Percentiles rank a stretch among this genome's conserved stretches.
Conservation (phyloP, 2,329 filamentous ascomycete species). For the Cryphonectria japonica region DNA sequence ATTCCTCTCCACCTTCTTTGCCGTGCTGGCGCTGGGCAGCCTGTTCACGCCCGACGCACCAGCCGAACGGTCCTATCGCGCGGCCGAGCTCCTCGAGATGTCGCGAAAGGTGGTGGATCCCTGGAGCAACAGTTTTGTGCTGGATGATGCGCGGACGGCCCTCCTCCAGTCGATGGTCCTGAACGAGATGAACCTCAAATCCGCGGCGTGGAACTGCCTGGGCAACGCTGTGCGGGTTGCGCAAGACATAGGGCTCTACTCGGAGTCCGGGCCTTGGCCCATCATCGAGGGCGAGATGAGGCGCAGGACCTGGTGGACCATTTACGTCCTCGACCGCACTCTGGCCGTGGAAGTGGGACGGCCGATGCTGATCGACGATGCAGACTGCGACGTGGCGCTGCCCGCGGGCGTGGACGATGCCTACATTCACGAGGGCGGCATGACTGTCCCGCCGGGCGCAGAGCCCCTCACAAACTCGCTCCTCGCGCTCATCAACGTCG, state of each 20-base stretch:
- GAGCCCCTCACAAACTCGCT: slow-evolving; percentile 70
- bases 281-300: slow-evolving; percentile 84
- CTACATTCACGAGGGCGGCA: slow-evolving; percentile 65
- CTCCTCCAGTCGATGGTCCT: slow-evolving; percentile 79
- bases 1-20: slow-evolving; percentile 82
- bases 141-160: slow-evolving; percentile 75
- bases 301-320: slow-evolving; percentile 88
- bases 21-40: slow-evolving; percentile 80
- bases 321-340: slow-evolving; percentile 86
- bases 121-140: slow-evolving; percentile 76
- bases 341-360: slow-evolving; percentile 80
- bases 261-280: slow-evolving; percentile 73
- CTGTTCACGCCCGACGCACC: slow-evolving; percentile 68
- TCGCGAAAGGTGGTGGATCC: slow-evolving; percentile 74
- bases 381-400: slow-evolving; percentile 82
- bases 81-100: slow-evolving; percentile 70
- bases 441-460: slow-evolving; percentile 54
- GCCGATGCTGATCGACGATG: slow-evolving; percentile 81
- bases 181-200: slow-evolving; percentile 83
- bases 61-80: slow-evolving; percentile 54
- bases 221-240: slow-evolving; percentile 78
- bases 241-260: slow-evolving; percentile 82
- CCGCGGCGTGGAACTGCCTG: slow-evolving; percentile 84
- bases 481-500: slow-evolving; percentile 78
- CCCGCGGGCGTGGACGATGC: slow-evolving; percentile 83